These are phyloP conservation scores for Hirschioporus abietinus DNA, from an alignment of 768 basidiomycete genomes.

Conservation along the genomic window DNA sequence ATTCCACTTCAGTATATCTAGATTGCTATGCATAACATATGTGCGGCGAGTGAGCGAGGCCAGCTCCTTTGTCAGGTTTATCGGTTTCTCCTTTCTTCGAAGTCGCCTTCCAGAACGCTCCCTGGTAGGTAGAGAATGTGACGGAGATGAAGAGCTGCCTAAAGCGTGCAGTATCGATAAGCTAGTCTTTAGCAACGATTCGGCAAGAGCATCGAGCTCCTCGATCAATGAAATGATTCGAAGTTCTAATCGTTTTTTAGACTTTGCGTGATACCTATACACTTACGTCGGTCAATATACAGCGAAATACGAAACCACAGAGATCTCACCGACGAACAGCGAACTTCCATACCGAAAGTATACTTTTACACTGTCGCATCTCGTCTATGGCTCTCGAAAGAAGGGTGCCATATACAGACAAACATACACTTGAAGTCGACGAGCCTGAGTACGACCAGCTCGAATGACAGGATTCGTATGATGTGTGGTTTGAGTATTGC, in stretches of 20 bases:
- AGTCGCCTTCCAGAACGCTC: neutral
- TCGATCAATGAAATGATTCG: neutral
- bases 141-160: neutral
- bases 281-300: neutral
- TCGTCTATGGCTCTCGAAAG: neutral
- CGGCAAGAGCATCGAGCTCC: neutral
- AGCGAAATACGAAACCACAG: neutral
- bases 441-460: neutral
- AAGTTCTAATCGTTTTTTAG: neutral
- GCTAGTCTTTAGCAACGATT: neutral
- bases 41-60: neutral
- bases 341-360: neutral
- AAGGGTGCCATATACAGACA: neutral
- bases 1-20: neutral
- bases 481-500: neutral
- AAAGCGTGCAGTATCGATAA: neutral
- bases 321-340: neutral
- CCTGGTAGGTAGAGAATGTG: no score
- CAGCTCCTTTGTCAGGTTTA: neutral
- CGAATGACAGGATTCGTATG: neutral
- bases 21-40: neutral
- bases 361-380: neutral
- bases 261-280: neutral
- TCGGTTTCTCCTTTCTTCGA: neutral
- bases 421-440: neutral